Evolutionary conservation across 768 basidiomycete species (phyloP), one percentile per base, ranked within the genome.

Genomic region (Tulasnella sp.): DNA sequence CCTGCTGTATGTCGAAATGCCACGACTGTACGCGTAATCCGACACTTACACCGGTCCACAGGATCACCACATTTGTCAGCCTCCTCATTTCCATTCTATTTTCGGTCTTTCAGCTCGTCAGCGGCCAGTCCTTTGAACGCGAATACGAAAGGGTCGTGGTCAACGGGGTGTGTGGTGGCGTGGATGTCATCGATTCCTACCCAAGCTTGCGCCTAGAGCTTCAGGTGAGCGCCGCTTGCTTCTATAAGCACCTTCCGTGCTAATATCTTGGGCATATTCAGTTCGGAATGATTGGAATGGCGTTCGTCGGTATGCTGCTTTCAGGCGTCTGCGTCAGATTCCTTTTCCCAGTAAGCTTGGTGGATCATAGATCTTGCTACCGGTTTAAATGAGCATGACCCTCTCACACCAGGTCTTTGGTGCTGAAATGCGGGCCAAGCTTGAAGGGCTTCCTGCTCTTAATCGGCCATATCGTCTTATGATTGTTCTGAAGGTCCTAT

Each of bases 391-490:
- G 32, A 67, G 5, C 29, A 32, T 6, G 26, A 67, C 32, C 2
- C 26, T 72, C 32, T 35, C 23, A 35, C 35, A 0, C 35, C 15
- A 72, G 61, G 13, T 67, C 26, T 67, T 67, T 72, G 71, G 71
- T n/a, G 37, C 71, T 35, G 71, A 46, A n/a, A 72, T 40, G 39
- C 44, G 39, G 20, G 71, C 32, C 39, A 72, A 72, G 37, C n/a
- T 72, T 35, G 44, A 42, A 40, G 71, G 39, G n/a, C n/a, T n/a
- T 3, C 39, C 71, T 32, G 71, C 26, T 46, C 39, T 72, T 15
- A 72, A 40, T n/a, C 71, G 71, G 16, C 71, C 71, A 72, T 72
- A 72, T 72, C 44, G 71, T 72, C 20, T 35, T 26, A 40, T 72
- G 37, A 72, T 72, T 46, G 26, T 39, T 46, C 71, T 72, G 2